A percentile compares a stretch with the other conserved stretches of the same genome.
Evolutionary conservation across 495 filamentous ascomycete species (phyloP).

Genomic region (Penicillium cinerascens): DNA sequence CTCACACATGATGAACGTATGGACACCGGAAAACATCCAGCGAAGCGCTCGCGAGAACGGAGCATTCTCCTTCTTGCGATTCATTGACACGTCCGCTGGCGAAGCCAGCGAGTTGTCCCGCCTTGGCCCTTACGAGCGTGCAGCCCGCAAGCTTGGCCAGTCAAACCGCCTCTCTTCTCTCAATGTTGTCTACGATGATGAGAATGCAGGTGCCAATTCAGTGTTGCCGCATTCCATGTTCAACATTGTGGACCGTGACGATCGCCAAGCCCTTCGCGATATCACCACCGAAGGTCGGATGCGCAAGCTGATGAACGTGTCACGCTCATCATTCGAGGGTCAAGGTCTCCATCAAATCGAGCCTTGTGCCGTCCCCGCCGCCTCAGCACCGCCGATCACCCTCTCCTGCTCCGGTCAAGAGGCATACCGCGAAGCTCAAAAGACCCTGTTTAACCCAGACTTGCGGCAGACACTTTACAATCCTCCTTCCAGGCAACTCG

Average conservation of each 20-base stretch:
- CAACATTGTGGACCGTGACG: conserved; percentile 68
- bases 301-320: conserved; percentile 73
- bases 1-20: conserved; percentile 80
- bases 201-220: conserved; percentile 44
- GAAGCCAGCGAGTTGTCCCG: conserved; percentile 66
- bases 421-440: conserved; percentile 62
- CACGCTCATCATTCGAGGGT: conserved; percentile 58
- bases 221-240: conserved; percentile 73
- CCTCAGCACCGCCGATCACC: conserved; percentile 84
- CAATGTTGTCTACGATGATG: conserved; percentile 58
- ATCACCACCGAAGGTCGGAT: conserved; percentile 72
- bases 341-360: conserved; percentile 74
- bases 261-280: conserved; percentile 62
- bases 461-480: conserved; percentile 74
- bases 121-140: conserved; percentile 62
- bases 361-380: conserved; percentile 68
- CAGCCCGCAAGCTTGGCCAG: conserved; percentile 50
- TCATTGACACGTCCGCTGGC: conserved; percentile 70
- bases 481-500: conserved; percentile 56
- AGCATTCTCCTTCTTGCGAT: conserved; percentile 87
- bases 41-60: conserved; percentile 50
- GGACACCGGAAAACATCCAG: conserved; percentile 75
- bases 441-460: conserved; percentile 71
- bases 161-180: conserved; percentile 48
- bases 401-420: conserved; percentile 69